Conservation (phyloP, 2,329 filamentous ascomycete species). For the Fusarium sp. region DNA sequence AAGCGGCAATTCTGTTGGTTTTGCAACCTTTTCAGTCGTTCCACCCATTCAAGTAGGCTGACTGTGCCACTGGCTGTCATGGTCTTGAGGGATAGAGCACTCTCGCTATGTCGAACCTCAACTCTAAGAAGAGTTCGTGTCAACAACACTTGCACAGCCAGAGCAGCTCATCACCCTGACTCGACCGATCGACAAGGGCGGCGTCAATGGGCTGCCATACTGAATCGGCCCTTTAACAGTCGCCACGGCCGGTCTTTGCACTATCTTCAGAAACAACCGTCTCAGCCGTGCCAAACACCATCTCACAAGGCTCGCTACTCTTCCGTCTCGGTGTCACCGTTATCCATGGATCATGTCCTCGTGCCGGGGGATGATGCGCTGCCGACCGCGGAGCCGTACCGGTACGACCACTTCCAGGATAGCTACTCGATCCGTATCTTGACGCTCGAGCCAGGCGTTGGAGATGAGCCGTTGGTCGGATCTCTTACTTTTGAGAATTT, state of each 20-base stretch:
- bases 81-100: not conserved
- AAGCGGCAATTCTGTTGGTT: not conserved
- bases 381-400: constrained; percentile 13
- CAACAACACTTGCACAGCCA: not conserved
- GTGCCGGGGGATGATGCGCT: not conserved
- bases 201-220: not conserved
- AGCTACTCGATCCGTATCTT: constrained; percentile 45
- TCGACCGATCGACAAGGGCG: not conserved
- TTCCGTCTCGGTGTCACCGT: not conserved
- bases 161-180: not conserved
- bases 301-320: constrained; percentile 1
- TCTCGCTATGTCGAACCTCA: not conserved
- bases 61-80: constrained; percentile 7
- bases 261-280: not conserved
- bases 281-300: not conserved
- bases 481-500: constrained; percentile 40
- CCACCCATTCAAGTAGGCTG: not conserved
- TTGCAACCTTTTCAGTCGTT: not conserved
- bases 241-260: not conserved
- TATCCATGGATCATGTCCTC: constrained; percentile 29
- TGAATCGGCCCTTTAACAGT: not conserved
- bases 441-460: constrained; percentile 44
- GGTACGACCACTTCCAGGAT: constrained; percentile 37
- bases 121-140: not conserved
- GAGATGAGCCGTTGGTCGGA: constrained; percentile 43